These are phyloP conservation scores for Leptographium procerum DNA, from an alignment of 2,329 filamentous ascomycete genomes.

Conservation along the genomic window DNA sequence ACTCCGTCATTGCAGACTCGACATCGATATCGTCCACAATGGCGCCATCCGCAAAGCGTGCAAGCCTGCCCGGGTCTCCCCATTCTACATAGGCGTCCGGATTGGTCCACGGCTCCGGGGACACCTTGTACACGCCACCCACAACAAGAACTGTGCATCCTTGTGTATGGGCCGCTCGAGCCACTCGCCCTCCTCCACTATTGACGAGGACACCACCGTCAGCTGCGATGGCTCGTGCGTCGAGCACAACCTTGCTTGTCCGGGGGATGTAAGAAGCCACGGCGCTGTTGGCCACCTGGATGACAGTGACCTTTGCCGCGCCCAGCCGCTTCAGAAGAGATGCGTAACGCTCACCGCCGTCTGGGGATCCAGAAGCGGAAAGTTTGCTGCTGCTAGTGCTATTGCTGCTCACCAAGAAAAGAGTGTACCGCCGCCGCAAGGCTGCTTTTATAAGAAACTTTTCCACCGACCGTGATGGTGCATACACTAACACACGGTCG, in stretches of 20 bases:
- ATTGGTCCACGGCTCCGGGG: constrained; percentile 77
- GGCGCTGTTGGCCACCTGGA: constrained; percentile 73
- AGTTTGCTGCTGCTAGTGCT: constrained; percentile 20
- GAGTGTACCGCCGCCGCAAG: constrained; percentile 80
- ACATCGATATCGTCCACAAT: constrained; percentile 70
- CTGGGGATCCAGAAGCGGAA: constrained; percentile 1
- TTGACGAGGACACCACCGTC: constrained; percentile 80
- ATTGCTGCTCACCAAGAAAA: constrained; percentile 52
- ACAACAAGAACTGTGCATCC: constrained; percentile 80
- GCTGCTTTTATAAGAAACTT: constrained; percentile 83
- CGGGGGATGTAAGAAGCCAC: constrained; percentile 90
- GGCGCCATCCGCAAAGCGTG: constrained; percentile 67
- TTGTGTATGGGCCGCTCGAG: constrained; percentile 72
- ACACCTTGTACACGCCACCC: constrained; percentile 86
- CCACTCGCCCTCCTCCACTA: constrained; percentile 72
- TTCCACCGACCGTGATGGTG: constrained; percentile 76
- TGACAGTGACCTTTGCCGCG: constrained; percentile 66
- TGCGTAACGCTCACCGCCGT: constrained; percentile 23
- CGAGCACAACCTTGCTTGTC: constrained; percentile 89
- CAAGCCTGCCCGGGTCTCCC: constrained; percentile 66
- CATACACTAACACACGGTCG: constrained; percentile 83
- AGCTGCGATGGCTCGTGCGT: constrained; percentile 75
- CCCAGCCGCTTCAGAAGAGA: constrained; percentile 67
- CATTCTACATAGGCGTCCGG: constrained; percentile 76
- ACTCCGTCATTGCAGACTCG: constrained; percentile 70